These are phyloP conservation scores for Macrolepiota fuliginosa DNA, from an alignment of 768 basidiomycete genomes.

Conservation along the genomic window DNA sequence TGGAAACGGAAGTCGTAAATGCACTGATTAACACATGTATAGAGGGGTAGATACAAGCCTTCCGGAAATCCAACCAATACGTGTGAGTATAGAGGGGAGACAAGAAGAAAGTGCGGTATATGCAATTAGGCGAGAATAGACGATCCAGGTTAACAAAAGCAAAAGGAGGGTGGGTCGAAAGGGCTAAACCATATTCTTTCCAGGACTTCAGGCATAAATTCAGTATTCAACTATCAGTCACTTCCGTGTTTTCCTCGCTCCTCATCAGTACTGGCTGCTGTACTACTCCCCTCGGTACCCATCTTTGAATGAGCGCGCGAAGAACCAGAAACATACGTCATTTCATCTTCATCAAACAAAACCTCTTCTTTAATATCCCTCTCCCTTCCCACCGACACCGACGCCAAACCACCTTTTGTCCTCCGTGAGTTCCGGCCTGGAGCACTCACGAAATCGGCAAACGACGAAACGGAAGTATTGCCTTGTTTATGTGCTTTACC, in stretches of 20 bases:
- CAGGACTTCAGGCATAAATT: neutral
- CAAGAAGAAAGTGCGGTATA: neutral
- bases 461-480: constrained; percentile 45
- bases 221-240: neutral
- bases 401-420: constrained; percentile 20
- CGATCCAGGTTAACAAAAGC: neutral
- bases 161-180: neutral
- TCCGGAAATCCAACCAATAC: neutral
- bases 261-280: constrained; percentile 34
- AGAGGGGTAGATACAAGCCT: neutral
- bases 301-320: constrained; percentile 41
- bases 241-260: constrained; percentile 26
- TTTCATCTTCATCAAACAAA: constrained; percentile 62
- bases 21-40: neutral
- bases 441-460: constrained; percentile 64
- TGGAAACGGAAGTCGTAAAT: no score
- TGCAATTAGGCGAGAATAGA: constrained; percentile 5
- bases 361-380: constrained; percentile 49
- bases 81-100: neutral
- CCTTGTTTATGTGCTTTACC: constrained; percentile 13
- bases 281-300: constrained; percentile 41
- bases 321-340: constrained; percentile 39
- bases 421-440: constrained; percentile 38
- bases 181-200: neutral
- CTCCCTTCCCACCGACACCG: constrained; percentile 27